These are phyloP conservation scores for Auricularia cornea DNA, from an alignment of 768 basidiomycete genomes.

Conservation along the genomic window DNA sequence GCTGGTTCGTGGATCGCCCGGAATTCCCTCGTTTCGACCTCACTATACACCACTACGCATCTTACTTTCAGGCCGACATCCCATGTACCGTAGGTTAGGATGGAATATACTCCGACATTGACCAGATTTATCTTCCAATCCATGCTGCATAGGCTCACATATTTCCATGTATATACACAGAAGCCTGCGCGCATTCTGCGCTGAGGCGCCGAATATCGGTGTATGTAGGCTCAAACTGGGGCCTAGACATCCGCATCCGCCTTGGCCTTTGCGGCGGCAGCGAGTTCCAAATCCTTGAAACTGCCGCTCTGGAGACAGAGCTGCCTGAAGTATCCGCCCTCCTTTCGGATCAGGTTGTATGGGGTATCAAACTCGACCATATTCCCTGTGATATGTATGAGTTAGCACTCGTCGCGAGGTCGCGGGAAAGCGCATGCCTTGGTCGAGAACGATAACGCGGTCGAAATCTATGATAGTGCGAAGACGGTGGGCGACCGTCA, in stretches of 20 bases:
- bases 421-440: slow-evolving; percentile 1
- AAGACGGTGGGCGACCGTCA: slow-evolving; percentile 16
- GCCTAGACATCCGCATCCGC: too few species aligned
- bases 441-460: slow-evolving; percentile 17
- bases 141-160: too few species aligned
- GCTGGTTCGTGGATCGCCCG: too few species aligned
- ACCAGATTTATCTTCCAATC: too few species aligned
- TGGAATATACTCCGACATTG: neutral
- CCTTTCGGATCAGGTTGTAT: slow-evolving; percentile 4
- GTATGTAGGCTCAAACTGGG: too few species aligned
- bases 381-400: slow-evolving; percentile 23
- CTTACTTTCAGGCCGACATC: too few species aligned
- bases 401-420: neutral
- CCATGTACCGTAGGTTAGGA: neutral
- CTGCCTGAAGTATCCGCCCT: slow-evolving; percentile 33
- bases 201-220: too few species aligned
- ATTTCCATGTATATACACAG: neutral
- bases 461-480: slow-evolving; percentile 23
- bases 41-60: too few species aligned
- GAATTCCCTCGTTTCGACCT: too few species aligned
- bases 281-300: slow-evolving; percentile 49
- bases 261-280: slow-evolving; percentile 6
- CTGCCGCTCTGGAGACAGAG: slow-evolving; percentile 70
- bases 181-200: too few species aligned
- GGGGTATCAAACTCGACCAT: slow-evolving; percentile 15